These are phyloP conservation scores for Trichoderma koningii DNA, from an alignment of 2,329 filamentous ascomycete genomes.

Conservation along the genomic window DNA sequence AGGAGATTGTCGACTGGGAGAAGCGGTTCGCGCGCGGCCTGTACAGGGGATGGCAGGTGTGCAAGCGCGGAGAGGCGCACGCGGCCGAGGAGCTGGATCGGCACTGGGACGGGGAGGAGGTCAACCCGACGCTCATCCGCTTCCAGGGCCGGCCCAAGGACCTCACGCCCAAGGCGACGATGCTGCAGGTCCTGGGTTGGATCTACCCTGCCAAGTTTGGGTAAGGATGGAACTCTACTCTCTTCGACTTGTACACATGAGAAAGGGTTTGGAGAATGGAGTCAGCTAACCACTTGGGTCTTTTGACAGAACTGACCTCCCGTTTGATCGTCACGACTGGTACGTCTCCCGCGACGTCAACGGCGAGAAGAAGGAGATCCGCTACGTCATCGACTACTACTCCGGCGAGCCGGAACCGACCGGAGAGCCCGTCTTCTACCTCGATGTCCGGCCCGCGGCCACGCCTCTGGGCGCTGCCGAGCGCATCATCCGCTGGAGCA, in stretches of 20 bases:
- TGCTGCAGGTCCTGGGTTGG: conserved; percentile 77
- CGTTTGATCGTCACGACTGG: conserved; percentile 98
- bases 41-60: conserved; percentile 70
- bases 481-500: conserved; percentile 83
- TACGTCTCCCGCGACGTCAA: conserved; percentile 75
- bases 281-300: conserved; percentile 24
- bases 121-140: conserved; percentile 72
- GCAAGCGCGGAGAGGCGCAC: conserved; percentile 72
- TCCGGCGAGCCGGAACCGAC: conserved; percentile 70
- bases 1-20: conserved; percentile 94
- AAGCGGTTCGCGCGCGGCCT: conserved; percentile 77
- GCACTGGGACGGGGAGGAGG: conserved; percentile 55
- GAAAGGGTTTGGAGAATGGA: background rate
- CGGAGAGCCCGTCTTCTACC: conserved; percentile 91
- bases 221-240: conserved; percentile 56
- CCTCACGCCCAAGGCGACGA: conserved; percentile 85
- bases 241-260: background rate
- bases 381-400: conserved; percentile 98
- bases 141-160: conserved; percentile 91
- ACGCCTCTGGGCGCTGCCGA: conserved; percentile 80
- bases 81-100: conserved; percentile 47
- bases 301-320: conserved; percentile 67
- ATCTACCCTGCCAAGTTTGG: conserved; percentile 78
- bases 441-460: conserved; percentile 89
- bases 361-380: conserved; percentile 72